phyloP scores from a whole-genome alignment of 129 eudicot species.

The Helichrysum umbraculigerum region DNA sequence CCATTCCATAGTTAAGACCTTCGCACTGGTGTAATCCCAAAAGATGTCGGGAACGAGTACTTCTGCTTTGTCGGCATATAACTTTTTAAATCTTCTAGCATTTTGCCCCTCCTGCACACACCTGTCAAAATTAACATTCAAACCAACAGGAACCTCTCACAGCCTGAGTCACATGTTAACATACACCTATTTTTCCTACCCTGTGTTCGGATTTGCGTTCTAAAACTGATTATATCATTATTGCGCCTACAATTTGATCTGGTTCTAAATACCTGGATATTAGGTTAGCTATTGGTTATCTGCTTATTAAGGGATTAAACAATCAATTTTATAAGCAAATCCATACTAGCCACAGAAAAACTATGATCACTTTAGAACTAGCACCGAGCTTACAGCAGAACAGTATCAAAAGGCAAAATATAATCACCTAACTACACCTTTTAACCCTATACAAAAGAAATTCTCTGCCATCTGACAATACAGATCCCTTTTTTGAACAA shows the following conservation, averaged over 20 bases:
- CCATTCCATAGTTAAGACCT: slow-evolving; percentile 98
- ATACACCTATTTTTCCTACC: neutral
- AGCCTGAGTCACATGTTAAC: slow-evolving; percentile 8
- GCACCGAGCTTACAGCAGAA: neutral
- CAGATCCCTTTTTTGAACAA: neutral
- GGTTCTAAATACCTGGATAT: neutral
- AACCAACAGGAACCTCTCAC: slow-evolving; percentile 38
- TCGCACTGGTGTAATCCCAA: slow-evolving; percentile 93
- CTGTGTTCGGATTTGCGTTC: neutral
- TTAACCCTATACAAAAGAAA: neutral
- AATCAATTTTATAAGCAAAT: neutral
- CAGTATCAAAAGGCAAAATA: neutral
- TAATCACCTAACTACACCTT: neutral
- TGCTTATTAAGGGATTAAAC: neutral
- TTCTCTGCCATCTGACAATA: neutral
- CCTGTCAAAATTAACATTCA: slow-evolving; percentile 85
- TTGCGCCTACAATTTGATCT: neutral
- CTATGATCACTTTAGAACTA: too few species aligned
- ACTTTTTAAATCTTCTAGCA: slow-evolving; percentile 88
- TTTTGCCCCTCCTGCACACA: slow-evolving; percentile 96
- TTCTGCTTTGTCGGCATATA: slow-evolving; percentile 92
- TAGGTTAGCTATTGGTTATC: neutral
- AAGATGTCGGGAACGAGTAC: slow-evolving; percentile 92
- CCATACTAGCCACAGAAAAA: too few species aligned
- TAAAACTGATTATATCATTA: neutral